Evolutionary conservation across 106 monocot species (phyloP), one percentile per base, ranked within the genome.

Genomic region (Cymbidium sinense): DNA sequence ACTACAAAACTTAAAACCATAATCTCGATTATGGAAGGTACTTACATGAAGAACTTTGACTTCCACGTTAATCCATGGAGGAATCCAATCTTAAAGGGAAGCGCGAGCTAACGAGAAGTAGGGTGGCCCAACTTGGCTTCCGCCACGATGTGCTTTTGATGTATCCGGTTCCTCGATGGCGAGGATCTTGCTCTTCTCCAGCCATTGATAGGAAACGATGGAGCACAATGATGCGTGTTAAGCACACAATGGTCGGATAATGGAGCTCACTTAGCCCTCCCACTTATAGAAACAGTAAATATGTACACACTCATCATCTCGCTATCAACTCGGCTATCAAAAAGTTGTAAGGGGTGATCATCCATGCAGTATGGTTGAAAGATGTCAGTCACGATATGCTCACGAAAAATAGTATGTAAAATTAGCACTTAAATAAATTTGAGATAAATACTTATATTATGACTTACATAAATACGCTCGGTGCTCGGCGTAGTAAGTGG

Each of bases 121-220:
- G 83, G 83, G 64, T 86, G 80, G 0, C 83, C 83, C 25, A 50
- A 67, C 64, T 43, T 82, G 11, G 69, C 83, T 0, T 80, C 86
- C 17, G 50, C 12, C 30, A 86, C 80, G 64, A 86, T 78, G 73
- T 61, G 74, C 77, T 83, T 83, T 28, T 83, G 50, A 86, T 83
- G 80, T 83, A 78, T 18, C 86, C 86, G 0, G 83, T 81, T 33
- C 83, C 77, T 25, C 86, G 77, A 86, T 79, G 44, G 83, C n/a
- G 28, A 86, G 28, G 70, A 86, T 72, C 83, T 61, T 70, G 77
- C 77, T 77, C 21, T 70, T 70, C 29, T 70, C 70, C 35, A 36
- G 78, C 39, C 78, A 78, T 78, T 34, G 61, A 39, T 77, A 11
- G 33, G 64, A 67, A 67, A 58, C 21, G 58, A 58, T 58, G 23